A percentile compares a stretch with the other conserved stretches of the same genome.
phyloP scores from a whole-genome alignment of 2,329 filamentous ascomycete species.

The Fusarium sp. region DNA sequence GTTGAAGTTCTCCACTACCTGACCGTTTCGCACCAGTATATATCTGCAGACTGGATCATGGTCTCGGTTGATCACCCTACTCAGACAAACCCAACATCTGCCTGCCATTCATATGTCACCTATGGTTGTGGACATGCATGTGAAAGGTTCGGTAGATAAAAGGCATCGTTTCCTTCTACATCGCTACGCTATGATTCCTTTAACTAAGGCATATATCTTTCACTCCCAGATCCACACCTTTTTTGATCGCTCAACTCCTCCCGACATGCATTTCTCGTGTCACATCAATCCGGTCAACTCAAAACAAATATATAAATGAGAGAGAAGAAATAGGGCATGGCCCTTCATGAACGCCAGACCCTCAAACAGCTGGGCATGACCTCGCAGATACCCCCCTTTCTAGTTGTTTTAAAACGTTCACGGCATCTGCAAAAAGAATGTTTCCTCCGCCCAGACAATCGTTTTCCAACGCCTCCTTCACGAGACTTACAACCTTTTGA shows the following conservation, averaged over 20 bases:
- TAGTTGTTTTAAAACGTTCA: constrained; percentile 60
- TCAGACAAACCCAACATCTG: constrained; percentile 11
- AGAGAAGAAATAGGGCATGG: neutral
- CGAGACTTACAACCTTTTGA: constrained; percentile 57
- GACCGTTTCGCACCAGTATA: neutral
- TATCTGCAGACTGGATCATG: constrained; percentile 1
- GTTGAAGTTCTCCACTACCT: neutral
- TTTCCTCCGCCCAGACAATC: constrained; percentile 60
- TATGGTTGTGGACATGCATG: neutral
- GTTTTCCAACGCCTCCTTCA: constrained; percentile 54
- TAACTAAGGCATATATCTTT: neutral
- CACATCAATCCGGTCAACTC: neutral
- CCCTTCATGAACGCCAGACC: neutral
- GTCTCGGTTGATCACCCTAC: constrained; percentile 5
- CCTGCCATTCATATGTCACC: neutral
- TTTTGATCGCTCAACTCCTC: constrained; percentile 18
- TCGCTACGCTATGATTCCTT: neutral
- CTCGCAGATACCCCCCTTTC: constrained; percentile 53
- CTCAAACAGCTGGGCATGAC: constrained; percentile 14
- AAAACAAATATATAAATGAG: neutral
- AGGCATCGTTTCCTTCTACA: neutral
- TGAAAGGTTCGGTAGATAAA: neutral
- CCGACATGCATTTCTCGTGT: constrained; percentile 10
- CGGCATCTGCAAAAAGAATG: constrained; percentile 61
- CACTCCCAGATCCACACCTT: neutral